Conservation (phyloP, 1,284 basidiomycete species). For the Afroboletus lepidellus region DNA sequence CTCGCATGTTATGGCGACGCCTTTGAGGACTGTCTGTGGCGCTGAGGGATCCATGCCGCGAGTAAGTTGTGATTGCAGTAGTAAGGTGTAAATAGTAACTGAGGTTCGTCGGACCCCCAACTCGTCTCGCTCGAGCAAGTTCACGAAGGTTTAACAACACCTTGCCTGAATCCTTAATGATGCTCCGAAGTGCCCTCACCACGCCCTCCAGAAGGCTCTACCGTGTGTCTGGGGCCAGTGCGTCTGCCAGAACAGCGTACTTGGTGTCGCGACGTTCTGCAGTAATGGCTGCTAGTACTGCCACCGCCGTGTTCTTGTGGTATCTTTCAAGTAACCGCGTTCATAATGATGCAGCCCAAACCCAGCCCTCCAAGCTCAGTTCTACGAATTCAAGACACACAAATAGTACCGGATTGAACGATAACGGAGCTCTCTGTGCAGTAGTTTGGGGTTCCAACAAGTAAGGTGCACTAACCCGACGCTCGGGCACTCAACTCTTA, state of each 20-base stretch:
- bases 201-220: conserved; percentile 12
- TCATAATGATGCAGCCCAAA: conserved; percentile 34
- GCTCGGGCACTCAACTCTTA: too few species aligned
- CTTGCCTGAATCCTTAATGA: not conserved
- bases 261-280: conserved; percentile 3
- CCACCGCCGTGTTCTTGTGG: conserved; percentile 19
- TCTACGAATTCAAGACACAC: not conserved
- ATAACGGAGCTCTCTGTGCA: conserved; percentile 37
- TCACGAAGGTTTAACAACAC: not conserved
- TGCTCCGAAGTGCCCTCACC: conserved; percentile 12
- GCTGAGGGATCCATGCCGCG: conserved; percentile 37
- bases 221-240: conserved; percentile 19
- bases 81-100: too few species aligned
- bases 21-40: conserved; percentile 49
- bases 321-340: conserved; percentile 32
- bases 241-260: conserved; percentile 6
- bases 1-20: conserved; percentile 69
- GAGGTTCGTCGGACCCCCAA: too few species aligned
- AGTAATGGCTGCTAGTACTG: conserved; percentile 16
- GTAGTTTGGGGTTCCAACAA: conserved; percentile 60
- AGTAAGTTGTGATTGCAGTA: conserved; percentile 1
- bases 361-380: conserved; percentile 11
- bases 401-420: conserved; percentile 13
- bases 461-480: too few species aligned
- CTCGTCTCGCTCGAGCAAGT: too few species aligned